Base-by-base conservation (phyloP, 768 basidiomycete species). In the Sistotremastrum suecicum region DNA sequence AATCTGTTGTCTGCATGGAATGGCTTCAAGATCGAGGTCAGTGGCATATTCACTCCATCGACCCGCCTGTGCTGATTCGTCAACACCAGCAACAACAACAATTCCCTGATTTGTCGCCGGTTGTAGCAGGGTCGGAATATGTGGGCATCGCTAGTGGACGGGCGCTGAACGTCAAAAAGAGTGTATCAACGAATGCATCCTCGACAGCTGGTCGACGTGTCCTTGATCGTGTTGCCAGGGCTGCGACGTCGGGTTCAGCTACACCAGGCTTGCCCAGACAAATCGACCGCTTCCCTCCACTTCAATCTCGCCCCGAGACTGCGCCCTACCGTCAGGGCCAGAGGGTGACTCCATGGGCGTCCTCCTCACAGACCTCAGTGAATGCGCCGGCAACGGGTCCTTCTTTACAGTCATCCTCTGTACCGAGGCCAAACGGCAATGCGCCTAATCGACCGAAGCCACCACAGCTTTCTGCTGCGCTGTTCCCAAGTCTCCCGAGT, bases 211-310 rank as follows among this genome's bases (percentile, higher is more conserved):
- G 81, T 2, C 68, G 80, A 43, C 74, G 80, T 49, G 72, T 94
- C 0, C 88, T 75, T 79, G 87, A 90, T 51, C 78, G 90, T 10
- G 89, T 94, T 29, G 90, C 87, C 5, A 75, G 74, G 49, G 90
- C 87, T 0, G 91, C 89, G 0, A 58, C 64, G 0, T 65, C 55
- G 34, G 50, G 42, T n/a, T 45, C 51, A 41, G 46, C 42, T 28
- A 48, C 52, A 37, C 49, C 54, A 32, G 52, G 54, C 10, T 46
- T 52, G 11, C 33, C 39, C 30, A 45, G 51, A 50, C 56, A 62
- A 44, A 50, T 54, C 7, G 61, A 62, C 36, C 61, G 61, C 20
- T 69, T 67, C 54, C 67, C 66, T 11, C 49, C 63, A 7, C 60
- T 70, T 5, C 50, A 44, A 30, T 10, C 45, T 40, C n/a, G 40